Base-by-base conservation (phyloP, 257 asterid species). In the Solanum peruvianum region DNA sequence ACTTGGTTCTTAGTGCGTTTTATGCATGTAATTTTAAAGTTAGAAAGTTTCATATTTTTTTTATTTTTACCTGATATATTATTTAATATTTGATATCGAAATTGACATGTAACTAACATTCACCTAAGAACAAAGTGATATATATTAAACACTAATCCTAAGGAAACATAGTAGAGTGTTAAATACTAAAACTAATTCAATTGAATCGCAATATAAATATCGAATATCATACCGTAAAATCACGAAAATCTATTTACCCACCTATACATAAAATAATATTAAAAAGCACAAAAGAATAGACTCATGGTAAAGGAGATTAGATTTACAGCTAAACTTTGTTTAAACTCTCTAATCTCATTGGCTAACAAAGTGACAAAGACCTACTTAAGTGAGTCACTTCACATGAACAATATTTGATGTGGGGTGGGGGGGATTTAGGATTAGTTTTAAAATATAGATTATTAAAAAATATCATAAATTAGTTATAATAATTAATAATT, bases 171-270 rank as follows among this genome's bases (percentile, higher is more conserved):
- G 11, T 1, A 10, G 29, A 60, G 69, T 9, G 69, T 1, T 60
- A 9, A 4, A 0, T 60, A 49, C 60, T 16, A 4, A 9, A 62
- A 13, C 13, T 14, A 14, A 67, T 67, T 67, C 18, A 14, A 67
- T 3, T 3, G 10, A 3, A 6, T 0, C 0, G 0, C 15, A 64
- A 0, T 64, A 64, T 1, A 12, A 64, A 2, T 23, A 62, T 62
- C 31, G 0, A n/a, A 64, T 25, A 2, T 25, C 9, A n/a, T n/a
- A n/a, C n/a, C n/a, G n/a, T 0, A 2, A 64, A 64, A 64, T 5
- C 4, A 11, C 1, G 25, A 64, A 64, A 11, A 25, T 11, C 6
- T 49, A 49, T 9, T 25, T 13, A 25, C 18, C 25, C 72, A 5
- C 18, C 27, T n/a, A 25, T 25, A 64, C 9, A 25, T 25, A 64